These are phyloP conservation scores for Infundibulicybe gibba DNA, from an alignment of 768 basidiomycete genomes.

Conservation along the genomic window DNA sequence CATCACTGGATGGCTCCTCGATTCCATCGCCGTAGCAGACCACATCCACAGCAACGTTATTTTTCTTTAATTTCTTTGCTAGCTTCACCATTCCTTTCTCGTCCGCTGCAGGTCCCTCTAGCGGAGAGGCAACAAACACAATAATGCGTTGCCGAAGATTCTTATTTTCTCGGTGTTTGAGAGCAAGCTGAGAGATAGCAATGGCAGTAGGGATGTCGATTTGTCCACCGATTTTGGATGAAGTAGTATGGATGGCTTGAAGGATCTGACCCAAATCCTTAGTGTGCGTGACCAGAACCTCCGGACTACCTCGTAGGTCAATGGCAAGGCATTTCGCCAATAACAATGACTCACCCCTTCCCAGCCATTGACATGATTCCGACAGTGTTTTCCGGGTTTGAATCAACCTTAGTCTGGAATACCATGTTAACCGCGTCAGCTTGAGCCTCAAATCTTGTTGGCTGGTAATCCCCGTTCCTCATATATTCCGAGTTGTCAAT, in stretches of 20 bases:
- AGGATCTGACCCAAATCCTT: constrained; percentile 94
- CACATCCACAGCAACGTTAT: constrained; percentile 94
- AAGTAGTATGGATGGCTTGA: constrained; percentile 66
- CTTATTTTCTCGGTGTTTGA: constrained; percentile 99
- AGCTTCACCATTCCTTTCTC: constrained; percentile 82
- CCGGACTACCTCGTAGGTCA: constrained; percentile 55
- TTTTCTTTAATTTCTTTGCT: constrained; percentile 98
- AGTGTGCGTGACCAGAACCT: constrained; percentile 94
- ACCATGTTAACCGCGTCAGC: constrained; percentile 86
- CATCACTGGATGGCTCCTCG: constrained; percentile 58
- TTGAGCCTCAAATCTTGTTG: constrained; percentile 88
- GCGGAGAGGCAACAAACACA: constrained; percentile 88
- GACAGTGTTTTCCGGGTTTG: constrained; percentile 97
- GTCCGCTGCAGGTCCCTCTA: constrained; percentile 66
- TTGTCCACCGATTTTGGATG: constrained; percentile 72
- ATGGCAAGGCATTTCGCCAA: neutral
- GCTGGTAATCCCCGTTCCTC: constrained; percentile 90
- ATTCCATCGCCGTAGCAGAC: constrained; percentile 89
- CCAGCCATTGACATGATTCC: constrained; percentile 99
- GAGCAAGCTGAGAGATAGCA: constrained; percentile 89
- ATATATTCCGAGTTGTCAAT: constrained; percentile 98
- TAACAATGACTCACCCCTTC: constrained; percentile 63
- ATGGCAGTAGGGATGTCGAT: constrained; percentile 90
- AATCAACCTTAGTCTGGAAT: constrained; percentile 90
- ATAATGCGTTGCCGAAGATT: constrained; percentile 95